Conservation (phyloP, 2,329 filamentous ascomycete species). For the Arthrocladium fulminans region DNA sequence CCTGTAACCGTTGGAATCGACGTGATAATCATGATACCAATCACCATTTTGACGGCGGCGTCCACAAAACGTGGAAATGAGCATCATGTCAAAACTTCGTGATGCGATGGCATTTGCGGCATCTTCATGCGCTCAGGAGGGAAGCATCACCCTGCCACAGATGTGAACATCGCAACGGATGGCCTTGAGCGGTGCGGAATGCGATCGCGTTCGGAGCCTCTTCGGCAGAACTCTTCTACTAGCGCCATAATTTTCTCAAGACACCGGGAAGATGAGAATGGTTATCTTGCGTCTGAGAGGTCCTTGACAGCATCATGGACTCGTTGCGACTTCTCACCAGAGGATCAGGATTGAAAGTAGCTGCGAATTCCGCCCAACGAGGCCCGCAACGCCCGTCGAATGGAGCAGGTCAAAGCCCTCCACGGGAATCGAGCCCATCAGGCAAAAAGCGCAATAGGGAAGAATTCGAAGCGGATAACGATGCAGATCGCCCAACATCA, state of each 20-base stretch:
- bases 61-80: background rate
- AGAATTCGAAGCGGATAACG: conserved; percentile 2
- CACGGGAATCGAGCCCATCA: conserved; percentile 19
- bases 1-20: conserved; percentile 41
- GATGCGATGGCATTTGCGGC: too few species aligned
- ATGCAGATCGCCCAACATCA: background rate
- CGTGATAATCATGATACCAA: conserved; percentile 32
- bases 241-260: conserved; percentile 4
- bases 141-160: too few species aligned
- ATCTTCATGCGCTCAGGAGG: too few species aligned
- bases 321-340: conserved; percentile 38
- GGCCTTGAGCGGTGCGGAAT: background rate
- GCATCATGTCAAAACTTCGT: too few species aligned
- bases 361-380: background rate
- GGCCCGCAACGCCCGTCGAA: background rate
- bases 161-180: too few species aligned
- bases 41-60: conserved; percentile 28
- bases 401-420: conserved; percentile 30
- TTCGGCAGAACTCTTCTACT: conserved; percentile 3
- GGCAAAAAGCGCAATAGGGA: conserved; percentile 13
- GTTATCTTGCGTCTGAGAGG: background rate
- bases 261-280: background rate
- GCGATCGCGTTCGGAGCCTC: background rate
- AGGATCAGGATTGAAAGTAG: conserved; percentile 35
- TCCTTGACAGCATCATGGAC: conserved; percentile 29